phyloP scores from a whole-genome alignment of 2,329 filamentous ascomycete species.

The Trichoderma polysporum region DNA sequence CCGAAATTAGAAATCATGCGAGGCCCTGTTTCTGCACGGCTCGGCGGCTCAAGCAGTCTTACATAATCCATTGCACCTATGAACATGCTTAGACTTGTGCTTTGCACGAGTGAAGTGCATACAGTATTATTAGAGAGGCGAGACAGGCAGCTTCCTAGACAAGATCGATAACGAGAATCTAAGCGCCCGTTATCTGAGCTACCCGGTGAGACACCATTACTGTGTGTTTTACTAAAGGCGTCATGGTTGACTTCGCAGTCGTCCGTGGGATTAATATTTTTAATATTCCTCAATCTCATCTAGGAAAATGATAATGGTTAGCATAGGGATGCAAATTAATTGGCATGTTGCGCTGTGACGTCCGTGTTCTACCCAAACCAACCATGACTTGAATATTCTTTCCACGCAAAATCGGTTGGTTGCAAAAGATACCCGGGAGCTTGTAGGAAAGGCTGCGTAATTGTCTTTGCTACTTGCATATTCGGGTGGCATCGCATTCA shows the following conservation, averaged over 20 bases:
- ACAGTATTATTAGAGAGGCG: background rate
- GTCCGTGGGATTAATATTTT: background rate
- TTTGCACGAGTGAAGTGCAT: background rate
- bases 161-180: background rate
- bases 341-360: background rate
- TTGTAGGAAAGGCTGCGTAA: background rate
- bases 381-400: background rate
- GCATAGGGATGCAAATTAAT: background rate
- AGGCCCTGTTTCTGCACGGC: background rate
- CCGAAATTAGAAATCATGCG: constrained; percentile 19
- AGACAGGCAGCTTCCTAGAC: background rate
- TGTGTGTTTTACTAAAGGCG: background rate
- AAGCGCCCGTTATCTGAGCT: constrained; percentile 10
- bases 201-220: background rate
- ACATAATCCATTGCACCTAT: background rate
- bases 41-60: background rate
- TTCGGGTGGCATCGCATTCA: background rate
- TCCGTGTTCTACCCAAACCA: background rate
- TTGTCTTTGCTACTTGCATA: background rate
- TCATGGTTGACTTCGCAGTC: background rate
- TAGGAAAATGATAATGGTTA: background rate
- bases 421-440: background rate
- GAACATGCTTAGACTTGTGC: background rate
- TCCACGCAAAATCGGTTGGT: background rate
- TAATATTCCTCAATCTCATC: background rate